These are phyloP conservation scores for Themeda triandra DNA, from an alignment of 176 grass and related monocot species.

Conservation along the genomic window DNA sequence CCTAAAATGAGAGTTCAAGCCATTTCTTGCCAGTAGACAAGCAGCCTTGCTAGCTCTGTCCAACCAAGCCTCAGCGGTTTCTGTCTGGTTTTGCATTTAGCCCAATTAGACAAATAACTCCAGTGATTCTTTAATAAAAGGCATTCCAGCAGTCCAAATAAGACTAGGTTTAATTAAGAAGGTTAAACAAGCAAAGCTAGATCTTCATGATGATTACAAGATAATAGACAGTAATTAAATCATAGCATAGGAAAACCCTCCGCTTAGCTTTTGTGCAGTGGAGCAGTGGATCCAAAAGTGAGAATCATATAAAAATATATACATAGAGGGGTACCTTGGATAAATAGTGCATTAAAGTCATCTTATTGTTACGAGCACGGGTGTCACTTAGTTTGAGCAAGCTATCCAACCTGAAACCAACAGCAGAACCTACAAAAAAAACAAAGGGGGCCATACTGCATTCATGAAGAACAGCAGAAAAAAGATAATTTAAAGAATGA, in stretches of 20 bases:
- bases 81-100: neutral
- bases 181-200: neutral
- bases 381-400: constrained; percentile 97
- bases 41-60: too few relatives aligned
- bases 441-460: neutral
- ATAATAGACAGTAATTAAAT: neutral
- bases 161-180: neutral
- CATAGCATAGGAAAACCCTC: neutral
- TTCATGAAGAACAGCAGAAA: neutral
- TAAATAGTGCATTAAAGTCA: constrained; percentile 99
- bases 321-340: constrained; percentile 66
- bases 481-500: neutral
- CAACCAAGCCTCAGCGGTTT: too few relatives aligned
- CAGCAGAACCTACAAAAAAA: constrained; percentile 81
- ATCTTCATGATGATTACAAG: constrained; percentile 5
- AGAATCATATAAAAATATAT: neutral
- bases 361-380: constrained; percentile 96
- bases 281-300: neutral
- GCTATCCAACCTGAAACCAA: constrained; percentile 99
- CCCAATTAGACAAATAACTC: constrained; percentile 3
- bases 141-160: neutral
- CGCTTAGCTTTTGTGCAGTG: neutral
- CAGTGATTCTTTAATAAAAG: neutral
- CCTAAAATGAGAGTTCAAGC: too few relatives aligned
- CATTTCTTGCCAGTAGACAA: too few relatives aligned